Evolutionary conservation across 2,329 filamentous ascomycete genomes (phyloP).

Genomic region (Botrytis porri): DNA sequence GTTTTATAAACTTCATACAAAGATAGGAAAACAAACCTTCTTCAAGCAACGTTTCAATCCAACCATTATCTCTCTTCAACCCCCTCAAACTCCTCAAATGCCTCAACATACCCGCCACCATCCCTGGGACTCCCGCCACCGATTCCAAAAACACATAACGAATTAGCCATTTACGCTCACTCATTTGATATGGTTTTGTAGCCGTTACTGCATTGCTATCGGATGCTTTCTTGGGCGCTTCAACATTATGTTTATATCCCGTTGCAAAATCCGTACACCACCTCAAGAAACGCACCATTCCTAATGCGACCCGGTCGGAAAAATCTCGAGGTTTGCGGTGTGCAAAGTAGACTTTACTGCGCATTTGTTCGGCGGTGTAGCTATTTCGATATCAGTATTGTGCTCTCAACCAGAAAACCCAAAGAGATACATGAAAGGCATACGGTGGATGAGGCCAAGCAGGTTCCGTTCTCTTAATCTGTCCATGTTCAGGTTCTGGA

Average conservation of each 20-base stretch:
- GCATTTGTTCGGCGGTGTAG: slow-evolving; percentile 79
- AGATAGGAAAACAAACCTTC: not conserved
- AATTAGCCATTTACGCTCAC: slow-evolving; percentile 83
- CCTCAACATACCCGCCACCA: slow-evolving; percentile 92
- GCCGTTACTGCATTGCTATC: slow-evolving; percentile 46
- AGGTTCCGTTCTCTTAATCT: slow-evolving; percentile 59
- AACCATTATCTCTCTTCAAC: slow-evolving; percentile 92
- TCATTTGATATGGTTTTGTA: slow-evolving; percentile 65
- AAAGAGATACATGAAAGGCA: not conserved
- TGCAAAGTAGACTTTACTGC: slow-evolving; percentile 62
- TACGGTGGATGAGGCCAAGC: slow-evolving; percentile 55
- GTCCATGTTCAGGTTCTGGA: slow-evolving; percentile 34
- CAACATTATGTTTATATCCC: slow-evolving; percentile 70
- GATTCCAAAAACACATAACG: slow-evolving; percentile 92
- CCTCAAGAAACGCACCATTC: slow-evolving; percentile 70
- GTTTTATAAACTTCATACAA: slow-evolving; percentile 56
- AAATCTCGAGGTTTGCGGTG: slow-evolving; percentile 71
- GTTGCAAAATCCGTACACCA: slow-evolving; percentile 81
- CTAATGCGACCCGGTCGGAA: slow-evolving; percentile 77
- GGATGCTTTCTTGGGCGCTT: slow-evolving; percentile 39
- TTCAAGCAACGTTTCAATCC: slow-evolving; percentile 88
- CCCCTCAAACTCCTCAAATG: slow-evolving; percentile 81
- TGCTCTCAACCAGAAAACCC: not conserved
- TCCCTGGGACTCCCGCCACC: slow-evolving; percentile 91
- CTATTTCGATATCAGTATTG: slow-evolving; percentile 38